Conservation (phyloP, 2,329 filamentous ascomycete genomes). For the Colletotrichum siamense region DNA sequence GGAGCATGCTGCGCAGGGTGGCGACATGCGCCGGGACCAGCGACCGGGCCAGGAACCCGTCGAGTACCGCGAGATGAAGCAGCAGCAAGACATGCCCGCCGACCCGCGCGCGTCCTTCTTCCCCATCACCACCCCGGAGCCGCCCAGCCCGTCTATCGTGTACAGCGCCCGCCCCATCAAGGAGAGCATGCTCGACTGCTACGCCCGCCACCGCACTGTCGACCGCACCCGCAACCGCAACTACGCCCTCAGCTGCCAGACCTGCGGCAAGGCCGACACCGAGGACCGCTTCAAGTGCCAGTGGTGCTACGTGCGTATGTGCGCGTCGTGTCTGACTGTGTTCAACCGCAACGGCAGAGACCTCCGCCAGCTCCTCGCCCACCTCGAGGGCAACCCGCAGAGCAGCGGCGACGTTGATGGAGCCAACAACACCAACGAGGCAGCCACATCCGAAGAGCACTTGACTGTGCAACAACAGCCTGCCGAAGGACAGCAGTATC, state of each 20-base stretch:
- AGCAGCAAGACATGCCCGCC: constrained; percentile 30
- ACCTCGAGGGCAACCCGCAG: constrained; percentile 26
- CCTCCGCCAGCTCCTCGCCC: constrained; percentile 45
- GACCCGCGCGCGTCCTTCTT: constrained; percentile 43
- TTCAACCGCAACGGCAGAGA: constrained; percentile 48
- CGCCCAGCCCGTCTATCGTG: constrained; percentile 38
- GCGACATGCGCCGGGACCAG: constrained; percentile 6
- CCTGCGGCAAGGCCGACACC: constrained; percentile 52
- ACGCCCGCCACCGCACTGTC: constrained; percentile 54
- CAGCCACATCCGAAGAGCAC: background rate
- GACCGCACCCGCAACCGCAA: constrained; percentile 51
- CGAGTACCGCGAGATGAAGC: constrained; percentile 47
- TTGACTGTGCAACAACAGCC: background rate
- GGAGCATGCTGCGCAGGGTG: background rate
- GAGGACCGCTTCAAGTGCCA: constrained; percentile 52
- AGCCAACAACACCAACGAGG: background rate
- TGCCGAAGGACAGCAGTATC: background rate
- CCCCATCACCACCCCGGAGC: constrained; percentile 34
- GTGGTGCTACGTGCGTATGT: constrained; percentile 59
- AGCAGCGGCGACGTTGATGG: background rate
- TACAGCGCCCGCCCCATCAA: constrained; percentile 49
- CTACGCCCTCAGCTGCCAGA: constrained; percentile 59
- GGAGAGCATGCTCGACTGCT: constrained; percentile 51
- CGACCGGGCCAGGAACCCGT: constrained; percentile 4
- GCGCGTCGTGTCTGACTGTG: constrained; percentile 49